Conservation (phyloP, 225 moss, liverwort and hornwort species). For the Ulota crispa region DNA sequence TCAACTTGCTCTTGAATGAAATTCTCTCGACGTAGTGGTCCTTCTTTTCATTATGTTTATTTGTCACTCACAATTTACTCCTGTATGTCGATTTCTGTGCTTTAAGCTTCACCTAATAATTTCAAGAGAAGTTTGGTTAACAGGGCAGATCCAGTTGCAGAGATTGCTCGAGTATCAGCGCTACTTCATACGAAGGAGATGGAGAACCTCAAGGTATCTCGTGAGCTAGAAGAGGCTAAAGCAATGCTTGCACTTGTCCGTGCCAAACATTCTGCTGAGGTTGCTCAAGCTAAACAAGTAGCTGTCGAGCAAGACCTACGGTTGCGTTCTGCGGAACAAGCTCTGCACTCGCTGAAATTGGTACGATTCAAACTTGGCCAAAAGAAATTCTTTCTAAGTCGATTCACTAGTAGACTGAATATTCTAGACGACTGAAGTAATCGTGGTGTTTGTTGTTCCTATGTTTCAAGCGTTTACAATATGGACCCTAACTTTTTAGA, state of each 20-base stretch:
- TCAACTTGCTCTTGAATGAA: neutral
- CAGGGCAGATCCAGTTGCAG: conserved; percentile 52
- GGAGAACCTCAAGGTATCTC: conserved; percentile 60
- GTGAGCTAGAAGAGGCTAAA: conserved; percentile 86
- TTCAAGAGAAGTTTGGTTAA: conserved; percentile 7
- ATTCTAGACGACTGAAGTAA: neutral
- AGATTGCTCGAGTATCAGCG: conserved; percentile 37
- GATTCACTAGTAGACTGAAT: conserved; percentile 1
- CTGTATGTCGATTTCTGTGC: neutral
- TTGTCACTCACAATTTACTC: neutral
- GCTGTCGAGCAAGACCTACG: conserved; percentile 65
- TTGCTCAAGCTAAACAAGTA: conserved; percentile 69
- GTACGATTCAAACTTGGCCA: conserved; percentile 40
- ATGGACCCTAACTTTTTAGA: neutral
- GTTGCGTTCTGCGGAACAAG: conserved; percentile 66
- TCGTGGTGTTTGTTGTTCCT: neutral
- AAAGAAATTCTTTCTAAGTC: neutral
- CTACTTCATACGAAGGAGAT: conserved; percentile 62
- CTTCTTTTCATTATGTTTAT: neutral
- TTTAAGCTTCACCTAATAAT: conserved; percentile 6
- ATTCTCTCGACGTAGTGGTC: neutral
- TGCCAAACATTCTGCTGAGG: conserved; percentile 75
- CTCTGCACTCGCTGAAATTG: conserved; percentile 69
- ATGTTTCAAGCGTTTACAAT: neutral
- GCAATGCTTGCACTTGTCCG: conserved; percentile 74